Conservation (phyloP, 2,329 filamentous ascomycete genomes). For the Botrytis aclada region DNA sequence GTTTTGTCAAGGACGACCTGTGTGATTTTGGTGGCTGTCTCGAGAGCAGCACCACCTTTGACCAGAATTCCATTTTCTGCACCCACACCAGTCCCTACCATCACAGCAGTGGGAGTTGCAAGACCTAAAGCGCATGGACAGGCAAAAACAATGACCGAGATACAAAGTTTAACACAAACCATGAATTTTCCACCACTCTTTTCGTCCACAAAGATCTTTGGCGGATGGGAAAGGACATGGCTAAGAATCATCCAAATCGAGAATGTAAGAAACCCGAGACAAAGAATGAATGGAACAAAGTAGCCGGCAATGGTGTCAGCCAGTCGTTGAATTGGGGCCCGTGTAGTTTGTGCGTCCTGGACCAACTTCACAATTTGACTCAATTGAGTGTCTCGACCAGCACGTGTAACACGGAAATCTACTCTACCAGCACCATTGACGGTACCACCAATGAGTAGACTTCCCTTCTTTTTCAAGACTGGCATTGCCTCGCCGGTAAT, state of each 20-base stretch:
- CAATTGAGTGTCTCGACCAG: slow-evolving; percentile 91
- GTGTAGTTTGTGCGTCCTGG: slow-evolving; percentile 90
- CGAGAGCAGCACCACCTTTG: slow-evolving; percentile 89
- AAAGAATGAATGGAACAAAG: slow-evolving; percentile 86
- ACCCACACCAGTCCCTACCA: slow-evolving; percentile 97
- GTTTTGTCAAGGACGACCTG: slow-evolving; percentile 95
- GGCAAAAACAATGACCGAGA: slow-evolving; percentile 96
- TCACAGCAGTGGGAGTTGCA: slow-evolving; percentile 93
- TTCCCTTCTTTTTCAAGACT: slow-evolving; percentile 81
- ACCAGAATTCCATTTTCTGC: slow-evolving; percentile 96
- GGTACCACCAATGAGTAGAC: slow-evolving; percentile 82
- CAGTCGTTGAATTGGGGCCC: slow-evolving; percentile 90
- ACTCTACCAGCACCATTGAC: slow-evolving; percentile 91
- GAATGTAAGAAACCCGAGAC: slow-evolving; percentile 82
- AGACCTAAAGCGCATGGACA: slow-evolving; percentile 96
- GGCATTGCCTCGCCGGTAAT: slow-evolving; percentile 97
- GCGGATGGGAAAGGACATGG: slow-evolving; percentile 79
- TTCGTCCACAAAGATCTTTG: slow-evolving; percentile 77
- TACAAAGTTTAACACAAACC: slow-evolving; percentile 96
- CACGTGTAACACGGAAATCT: slow-evolving; percentile 88
- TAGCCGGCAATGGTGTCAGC: slow-evolving; percentile 89
- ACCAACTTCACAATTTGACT: slow-evolving; percentile 99
- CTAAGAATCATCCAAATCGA: slow-evolving; percentile 92
- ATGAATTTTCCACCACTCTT: slow-evolving; percentile 87
- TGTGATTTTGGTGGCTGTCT: slow-evolving; percentile 85